A percentile compares a stretch with the other conserved stretches of the same genome.
Conservation (phyloP, 208 protist species). For the Naegleria fowleri region DNA sequence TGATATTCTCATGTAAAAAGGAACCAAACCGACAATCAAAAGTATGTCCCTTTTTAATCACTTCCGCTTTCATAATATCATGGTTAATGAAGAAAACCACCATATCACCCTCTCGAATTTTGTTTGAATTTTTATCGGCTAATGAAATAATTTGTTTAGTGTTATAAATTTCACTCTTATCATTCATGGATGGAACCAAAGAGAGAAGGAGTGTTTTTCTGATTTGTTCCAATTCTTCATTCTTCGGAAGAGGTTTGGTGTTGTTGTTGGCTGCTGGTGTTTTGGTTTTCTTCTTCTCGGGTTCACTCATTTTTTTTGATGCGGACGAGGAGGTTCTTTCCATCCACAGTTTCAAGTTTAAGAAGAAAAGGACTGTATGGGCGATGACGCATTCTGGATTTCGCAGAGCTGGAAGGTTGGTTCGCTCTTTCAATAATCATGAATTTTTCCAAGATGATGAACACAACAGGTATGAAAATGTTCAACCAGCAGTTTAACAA, state of each 20-base stretch:
- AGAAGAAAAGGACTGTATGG: too few species aligned
- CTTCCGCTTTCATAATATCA: not conserved
- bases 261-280: not conserved
- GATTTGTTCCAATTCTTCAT: not conserved
- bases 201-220: not conserved
- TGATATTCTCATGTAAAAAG: not conserved
- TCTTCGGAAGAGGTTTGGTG: not conserved
- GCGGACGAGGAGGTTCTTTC: too few species aligned
- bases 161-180: not conserved
- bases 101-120: constrained; percentile 19
- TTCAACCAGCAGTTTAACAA: too few species aligned
- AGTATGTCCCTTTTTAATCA: not conserved
- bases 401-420: too few species aligned
- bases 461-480: too few species aligned
- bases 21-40: constrained; percentile 6
- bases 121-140: not conserved
- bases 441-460: too few species aligned
- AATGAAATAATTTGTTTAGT: not conserved
- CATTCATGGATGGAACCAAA: not conserved
- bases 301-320: not conserved
- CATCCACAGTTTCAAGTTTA: too few species aligned
- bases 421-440: too few species aligned
- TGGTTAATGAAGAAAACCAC: not conserved
- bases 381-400: too few species aligned
- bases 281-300: not conserved